A percentile compares a stretch with the other conserved stretches of the same genome.
Evolutionary conservation across 371 early-diverging fungal genomes (phyloP).

Genomic region (Haplosporangium sp.): DNA sequence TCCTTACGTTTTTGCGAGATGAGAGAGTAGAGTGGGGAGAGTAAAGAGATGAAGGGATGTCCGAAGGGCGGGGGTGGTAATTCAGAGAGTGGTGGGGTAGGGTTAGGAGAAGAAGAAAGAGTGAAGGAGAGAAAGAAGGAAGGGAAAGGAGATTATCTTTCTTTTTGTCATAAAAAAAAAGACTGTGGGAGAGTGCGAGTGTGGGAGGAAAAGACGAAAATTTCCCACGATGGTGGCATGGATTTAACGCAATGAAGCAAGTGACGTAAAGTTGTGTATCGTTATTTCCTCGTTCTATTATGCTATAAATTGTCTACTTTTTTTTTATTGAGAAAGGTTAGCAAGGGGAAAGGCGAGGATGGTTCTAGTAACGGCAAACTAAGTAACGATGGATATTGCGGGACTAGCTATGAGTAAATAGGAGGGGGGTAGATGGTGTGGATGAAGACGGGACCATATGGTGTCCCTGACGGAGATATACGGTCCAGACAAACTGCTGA

Average conservation of each 20-base stretch:
- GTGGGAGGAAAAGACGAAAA: slow-evolving; percentile 7
- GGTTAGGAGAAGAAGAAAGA: background rate
- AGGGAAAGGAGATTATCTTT: background rate
- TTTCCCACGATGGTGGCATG: slow-evolving; percentile 38
- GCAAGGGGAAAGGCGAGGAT: background rate
- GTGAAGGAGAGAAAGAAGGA: slow-evolving; percentile 2
- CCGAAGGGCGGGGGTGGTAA: too few species aligned
- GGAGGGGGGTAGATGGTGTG: background rate
- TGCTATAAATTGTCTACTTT: background rate
- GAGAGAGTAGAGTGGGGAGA: slow-evolving; percentile 4
- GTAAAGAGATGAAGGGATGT: background rate
- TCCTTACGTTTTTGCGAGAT: background rate
- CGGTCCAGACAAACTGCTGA: too few species aligned
- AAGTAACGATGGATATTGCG: background rate
- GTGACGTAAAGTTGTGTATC: background rate
- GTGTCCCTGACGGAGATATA: too few species aligned
- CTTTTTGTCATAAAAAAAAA: background rate
- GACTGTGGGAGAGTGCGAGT: slow-evolving; percentile 2
- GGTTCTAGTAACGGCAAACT: background rate
- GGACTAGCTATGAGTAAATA: background rate
- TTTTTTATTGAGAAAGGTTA: background rate
- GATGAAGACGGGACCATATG: too few species aligned
- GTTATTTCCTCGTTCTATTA: background rate
- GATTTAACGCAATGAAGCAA: slow-evolving; percentile 14
- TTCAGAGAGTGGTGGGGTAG: background rate